Percentiles rank a stretch among this genome's conserved stretches.
Evolutionary conservation across 257 asterid genomes (phyloP).

Genomic region (Gardenia jasminoides): DNA sequence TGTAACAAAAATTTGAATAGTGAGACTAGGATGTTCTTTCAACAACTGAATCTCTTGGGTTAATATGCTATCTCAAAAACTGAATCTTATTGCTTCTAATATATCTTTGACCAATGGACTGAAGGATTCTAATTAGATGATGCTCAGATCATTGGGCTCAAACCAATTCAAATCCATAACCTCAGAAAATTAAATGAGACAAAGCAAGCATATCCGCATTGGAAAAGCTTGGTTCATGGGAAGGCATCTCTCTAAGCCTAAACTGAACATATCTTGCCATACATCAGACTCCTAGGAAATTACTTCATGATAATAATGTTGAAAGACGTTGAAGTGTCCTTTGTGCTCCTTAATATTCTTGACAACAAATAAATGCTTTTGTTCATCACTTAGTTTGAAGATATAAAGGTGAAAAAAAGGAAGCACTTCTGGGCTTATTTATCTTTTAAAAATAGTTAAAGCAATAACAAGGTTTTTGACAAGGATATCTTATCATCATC

Average conservation of each 20-base stretch:
- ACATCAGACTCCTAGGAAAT: background rate
- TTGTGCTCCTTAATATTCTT: slow-evolving; percentile 13
- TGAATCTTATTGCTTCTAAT: background rate
- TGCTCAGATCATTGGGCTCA: background rate
- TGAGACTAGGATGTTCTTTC: background rate
- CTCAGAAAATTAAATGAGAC: background rate
- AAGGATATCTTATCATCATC: background rate
- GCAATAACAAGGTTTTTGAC: background rate
- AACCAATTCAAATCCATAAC: background rate
- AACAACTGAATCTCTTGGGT: background rate
- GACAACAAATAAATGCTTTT: background rate
- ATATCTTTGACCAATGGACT: background rate
- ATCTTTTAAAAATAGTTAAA: background rate
- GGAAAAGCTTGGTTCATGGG: background rate
- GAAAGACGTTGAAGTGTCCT: background rate
- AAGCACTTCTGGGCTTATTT: background rate
- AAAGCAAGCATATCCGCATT: background rate
- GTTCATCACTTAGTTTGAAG: background rate
- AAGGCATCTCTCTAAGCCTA: background rate
- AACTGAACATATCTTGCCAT: background rate
- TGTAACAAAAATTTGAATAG: background rate
- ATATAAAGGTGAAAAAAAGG: background rate
- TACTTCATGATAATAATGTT: background rate
- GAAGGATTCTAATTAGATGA: background rate
- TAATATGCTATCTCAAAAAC: background rate